Conservation (phyloP, 345 rosid genomes). For the Camelina hispida region DNA sequence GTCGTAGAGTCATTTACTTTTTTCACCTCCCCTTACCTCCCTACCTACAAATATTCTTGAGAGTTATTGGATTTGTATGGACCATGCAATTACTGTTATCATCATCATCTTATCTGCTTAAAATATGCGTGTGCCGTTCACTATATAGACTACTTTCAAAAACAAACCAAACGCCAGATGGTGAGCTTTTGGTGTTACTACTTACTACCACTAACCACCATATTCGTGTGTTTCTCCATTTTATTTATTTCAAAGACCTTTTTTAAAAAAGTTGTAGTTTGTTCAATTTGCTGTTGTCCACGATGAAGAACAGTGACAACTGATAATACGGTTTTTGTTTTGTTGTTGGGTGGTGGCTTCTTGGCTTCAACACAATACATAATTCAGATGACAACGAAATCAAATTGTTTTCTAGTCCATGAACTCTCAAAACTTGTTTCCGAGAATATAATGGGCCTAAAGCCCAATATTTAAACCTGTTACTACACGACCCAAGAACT, state of each 20-base stretch:
- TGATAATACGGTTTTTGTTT: neutral
- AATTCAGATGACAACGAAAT: no score
- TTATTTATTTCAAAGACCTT: neutral
- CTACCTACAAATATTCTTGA: no score
- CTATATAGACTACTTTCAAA: neutral
- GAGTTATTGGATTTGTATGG: slow-evolving; percentile 27
- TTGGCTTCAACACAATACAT: no score
- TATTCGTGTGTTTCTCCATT: neutral
- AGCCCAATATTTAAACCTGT: neutral
- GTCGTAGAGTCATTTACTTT: no score
- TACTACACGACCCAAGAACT: neutral
- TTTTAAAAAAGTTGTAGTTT: neutral
- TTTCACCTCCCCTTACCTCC: no score
- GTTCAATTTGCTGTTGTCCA: neutral
- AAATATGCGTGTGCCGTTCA: neutral
- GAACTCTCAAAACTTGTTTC: no score
- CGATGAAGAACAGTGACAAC: neutral
- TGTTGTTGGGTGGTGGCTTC: neutral
- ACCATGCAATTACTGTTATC: slow-evolving; percentile 10
- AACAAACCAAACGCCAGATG: neutral
- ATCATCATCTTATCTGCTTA: slow-evolving; percentile 11
- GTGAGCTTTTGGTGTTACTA: neutral
- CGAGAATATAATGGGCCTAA: slow-evolving; percentile 4
- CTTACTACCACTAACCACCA: neutral
- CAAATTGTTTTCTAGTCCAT: no score